These are phyloP conservation scores for Calonectria naviculata DNA, from an alignment of 2,329 filamentous ascomycete genomes.

Conservation along the genomic window DNA sequence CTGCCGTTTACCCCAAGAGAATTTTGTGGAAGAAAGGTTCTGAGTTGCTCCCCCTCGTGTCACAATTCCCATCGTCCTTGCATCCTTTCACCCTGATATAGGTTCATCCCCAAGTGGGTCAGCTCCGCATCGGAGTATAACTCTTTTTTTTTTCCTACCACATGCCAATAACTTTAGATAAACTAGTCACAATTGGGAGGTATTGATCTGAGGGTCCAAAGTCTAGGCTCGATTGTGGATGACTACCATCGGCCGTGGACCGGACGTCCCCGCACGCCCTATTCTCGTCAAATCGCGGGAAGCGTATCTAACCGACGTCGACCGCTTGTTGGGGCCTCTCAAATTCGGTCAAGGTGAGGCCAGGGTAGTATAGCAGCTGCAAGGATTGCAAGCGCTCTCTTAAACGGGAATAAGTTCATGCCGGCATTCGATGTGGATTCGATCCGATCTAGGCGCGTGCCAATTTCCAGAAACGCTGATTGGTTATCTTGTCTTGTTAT, in stretches of 20 bases:
- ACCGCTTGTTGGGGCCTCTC: not conserved
- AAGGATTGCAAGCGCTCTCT: not conserved
- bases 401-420: conserved; percentile 12
- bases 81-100: conserved; percentile 14
- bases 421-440: not conserved
- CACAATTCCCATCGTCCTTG: not conserved
- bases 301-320: not conserved
- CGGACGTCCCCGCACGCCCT: conserved; percentile 15
- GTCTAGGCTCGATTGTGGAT: not conserved
- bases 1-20: not conserved
- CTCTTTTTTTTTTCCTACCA: conserved; percentile 9
- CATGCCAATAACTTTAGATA: not conserved
- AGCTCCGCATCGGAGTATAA: conserved; percentile 20
- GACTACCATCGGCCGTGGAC: not conserved
- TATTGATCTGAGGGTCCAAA: not conserved
- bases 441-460: not conserved
- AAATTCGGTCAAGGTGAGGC: not conserved
- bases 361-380: not conserved
- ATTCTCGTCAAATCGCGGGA: conserved; percentile 1
- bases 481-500: not conserved
- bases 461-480: not conserved
- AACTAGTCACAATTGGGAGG: conserved; percentile 10
- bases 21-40: not conserved
- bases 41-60: not conserved
- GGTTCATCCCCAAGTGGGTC: conserved; percentile 4